phyloP scores from a whole-genome alignment of 2,329 filamentous ascomycete species.

The Rhinocladiella mackenziei region DNA sequence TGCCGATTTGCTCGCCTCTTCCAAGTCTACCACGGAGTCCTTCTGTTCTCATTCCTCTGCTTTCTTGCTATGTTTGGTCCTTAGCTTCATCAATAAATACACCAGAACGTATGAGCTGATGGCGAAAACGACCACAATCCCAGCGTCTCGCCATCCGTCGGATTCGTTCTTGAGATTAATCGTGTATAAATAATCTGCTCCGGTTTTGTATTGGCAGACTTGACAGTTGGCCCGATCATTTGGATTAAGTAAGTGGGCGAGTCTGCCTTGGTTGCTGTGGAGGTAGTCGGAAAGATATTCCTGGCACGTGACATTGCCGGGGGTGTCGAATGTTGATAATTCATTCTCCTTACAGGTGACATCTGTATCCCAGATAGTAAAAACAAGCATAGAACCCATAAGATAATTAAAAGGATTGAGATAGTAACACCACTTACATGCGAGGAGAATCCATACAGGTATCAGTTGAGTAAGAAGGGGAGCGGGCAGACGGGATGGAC shows the following conservation, averaged over 20 bases:
- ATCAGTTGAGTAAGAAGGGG: too few species aligned
- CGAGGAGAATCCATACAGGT: too few species aligned
- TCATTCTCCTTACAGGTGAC: slow-evolving; percentile 49
- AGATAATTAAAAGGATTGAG: slow-evolving; percentile 61
- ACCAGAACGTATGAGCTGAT: slow-evolving; percentile 52
- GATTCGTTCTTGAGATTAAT: slow-evolving; percentile 59
- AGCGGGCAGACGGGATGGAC: too few species aligned
- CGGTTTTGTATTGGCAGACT: slow-evolving; percentile 58
- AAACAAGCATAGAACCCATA: slow-evolving; percentile 54
- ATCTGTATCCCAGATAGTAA: slow-evolving; percentile 47
- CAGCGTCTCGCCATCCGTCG: slow-evolving; percentile 65
- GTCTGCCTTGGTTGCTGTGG: neutral
- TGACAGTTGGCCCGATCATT: slow-evolving; percentile 53
- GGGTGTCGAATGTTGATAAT: slow-evolving; percentile 45
- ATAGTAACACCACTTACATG: too few species aligned
- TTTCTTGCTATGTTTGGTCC: slow-evolving; percentile 39
- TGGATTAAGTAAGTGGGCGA: slow-evolving; percentile 55
- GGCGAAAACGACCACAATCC: slow-evolving; percentile 55
- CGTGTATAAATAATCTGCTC: slow-evolving; percentile 57
- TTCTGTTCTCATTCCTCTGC: slow-evolving; percentile 35
- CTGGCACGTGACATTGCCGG: slow-evolving; percentile 52
- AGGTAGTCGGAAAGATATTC: slow-evolving; percentile 52
- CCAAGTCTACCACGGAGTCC: too few species aligned
- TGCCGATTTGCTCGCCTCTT: too few species aligned
- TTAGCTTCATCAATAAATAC: slow-evolving; percentile 40